Base-by-base conservation (phyloP, 495 filamentous ascomycete genomes). In the Ascobolus immersus region DNA sequence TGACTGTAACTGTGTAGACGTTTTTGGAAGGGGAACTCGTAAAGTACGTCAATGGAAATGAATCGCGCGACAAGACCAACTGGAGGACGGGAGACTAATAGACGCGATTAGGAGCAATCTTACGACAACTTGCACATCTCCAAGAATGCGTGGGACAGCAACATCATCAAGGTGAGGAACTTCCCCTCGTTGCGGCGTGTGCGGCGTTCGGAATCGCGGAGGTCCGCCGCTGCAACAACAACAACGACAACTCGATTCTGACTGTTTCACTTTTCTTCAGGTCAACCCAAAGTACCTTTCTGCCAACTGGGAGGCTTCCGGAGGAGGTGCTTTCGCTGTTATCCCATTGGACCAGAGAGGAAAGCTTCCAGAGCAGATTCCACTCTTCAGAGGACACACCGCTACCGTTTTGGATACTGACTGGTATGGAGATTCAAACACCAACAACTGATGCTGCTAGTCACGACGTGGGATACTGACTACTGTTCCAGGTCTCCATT, bases 111-210 rank as follows among this genome's bases (percentile, higher is more conserved):
- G 67, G 73, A 79, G 50, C 68, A 73, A 77, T 92, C 80, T 61
- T 94, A 92, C 54, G 89, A 96, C 59, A 94, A 94, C 52, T 63
- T 94, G 44, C 67, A 63, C 43, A 74, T 96, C 53, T 92, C 84
- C 39, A 71, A 69, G 54, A 96, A 96, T 69, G 84, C 89, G 34
- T 96, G 86, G 84, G 86, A 96, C 55, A 92, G 78, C 52, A 96
- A 96, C 56, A 63, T 96, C 34, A 63, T 94, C 55, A 94, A 94
- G 67, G 82, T 86, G 15, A 18, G 43, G 41, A 31, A n/a, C 10
- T 14, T 7, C 22, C 22, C n/a, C n/a, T 25, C 7, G 7, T n/a
- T n/a, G n/a, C n/a, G n/a, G n/a, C n/a, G n/a, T n/a, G n/a, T n/a
- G n/a, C n/a, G n/a, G n/a, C n/a, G n/a, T n/a, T n/a, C n/a, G n/a